Evolutionary conservation across 495 filamentous ascomycete species (phyloP), one percentile per base, ranked within the genome.

Genomic region (Delitschia confertaspora): DNA sequence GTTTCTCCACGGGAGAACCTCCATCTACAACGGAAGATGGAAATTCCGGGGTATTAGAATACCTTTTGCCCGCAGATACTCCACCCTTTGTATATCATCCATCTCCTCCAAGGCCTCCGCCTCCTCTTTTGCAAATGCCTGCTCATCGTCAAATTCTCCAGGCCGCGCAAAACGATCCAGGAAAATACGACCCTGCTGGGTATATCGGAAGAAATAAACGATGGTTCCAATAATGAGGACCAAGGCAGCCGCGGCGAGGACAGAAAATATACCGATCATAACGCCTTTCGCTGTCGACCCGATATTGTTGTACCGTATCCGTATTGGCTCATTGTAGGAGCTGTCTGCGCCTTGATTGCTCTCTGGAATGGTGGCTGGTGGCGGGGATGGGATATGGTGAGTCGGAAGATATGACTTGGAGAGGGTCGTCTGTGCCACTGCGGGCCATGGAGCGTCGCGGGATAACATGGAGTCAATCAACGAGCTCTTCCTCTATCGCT

Each of bases 51-150:
- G 13, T 30, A 13, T 30, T 8, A 68, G n/a, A n/a, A 44, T 73
- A 96, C 91, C 88, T 79, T 98, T 98, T 11, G 91, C 91, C 65
- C 93, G 74, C 29, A 93, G 59, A 65, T 96, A 98, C 60, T 96
- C 93, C 23, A 78, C 78, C 64, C 83, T 73, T 58, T 85, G 78
- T 54, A 95, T 66, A 51, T 98, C 91, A 66, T 95, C 91, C 93
- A 96, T 96, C 41, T 72, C 71, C 67, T 94, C 93, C 60, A 98
- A 63, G 42, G 93, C 91, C 62, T 93, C 87, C 20, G 85, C 87
- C 75, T 98, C 91, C 65, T 96, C 91, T 49, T 83, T 77, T 47
- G 75, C 72, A 64, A 88, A 93, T 20, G 83, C 82, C 62, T 95
- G 88, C 62, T 96, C 91, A 68, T 98, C 91, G 64, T 98, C 91